Base-by-base conservation (phyloP, 805 yeast species). In the Wickerhamia fluorescens region DNA sequence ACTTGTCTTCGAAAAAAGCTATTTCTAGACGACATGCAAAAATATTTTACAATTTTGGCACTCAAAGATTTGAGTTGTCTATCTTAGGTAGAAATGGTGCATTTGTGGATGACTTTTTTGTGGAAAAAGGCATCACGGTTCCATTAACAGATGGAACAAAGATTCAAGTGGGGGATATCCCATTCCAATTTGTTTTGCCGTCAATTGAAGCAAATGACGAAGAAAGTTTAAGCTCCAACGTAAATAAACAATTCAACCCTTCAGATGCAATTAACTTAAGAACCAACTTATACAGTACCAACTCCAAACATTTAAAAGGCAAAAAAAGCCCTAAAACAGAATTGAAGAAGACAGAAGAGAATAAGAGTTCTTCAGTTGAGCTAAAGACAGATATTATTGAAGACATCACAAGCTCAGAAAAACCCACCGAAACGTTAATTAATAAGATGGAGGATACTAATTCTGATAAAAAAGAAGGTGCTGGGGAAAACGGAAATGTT, bases 1-100 rank as follows among this genome's bases (percentile, higher is more conserved):
- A 92, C 60, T 58, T 92, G 24, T 95, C 96, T 7, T 75, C 84
- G 9, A 83, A 88, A 23, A 92, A 92, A 60, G 94, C 96, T 7
- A 86, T 92, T 11, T 86, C 96, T 5, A 64, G 98, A 49, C 68
- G 86, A 35, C 98, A 92, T 56, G 98, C 97, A 4, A 88, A 85
- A 56, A 89, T 92, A 10, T 89, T 88, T 52, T 92, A 89, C 61
- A 92, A 92, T 51, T 92, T 92, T 56, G 97, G 96, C 3, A 87
- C 94, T 3, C 97, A 89, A 51, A 61, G 95, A 40, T 92, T 92
- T 49, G 98, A 92, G 55, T 61, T 92, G 25, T 78, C 94, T 6
- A 87, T 92, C 2, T 66, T 88, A 42, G 98, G 98, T 12, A 71
- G 95, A 43, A 92, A 92, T 53, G 98, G 98, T 21, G 96, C 96